Percentiles rank a stretch among this genome's conserved stretches.
These are phyloP conservation scores for Serendipita sp. DNA, from an alignment of 768 basidiomycete species.

Conservation along the genomic window DNA sequence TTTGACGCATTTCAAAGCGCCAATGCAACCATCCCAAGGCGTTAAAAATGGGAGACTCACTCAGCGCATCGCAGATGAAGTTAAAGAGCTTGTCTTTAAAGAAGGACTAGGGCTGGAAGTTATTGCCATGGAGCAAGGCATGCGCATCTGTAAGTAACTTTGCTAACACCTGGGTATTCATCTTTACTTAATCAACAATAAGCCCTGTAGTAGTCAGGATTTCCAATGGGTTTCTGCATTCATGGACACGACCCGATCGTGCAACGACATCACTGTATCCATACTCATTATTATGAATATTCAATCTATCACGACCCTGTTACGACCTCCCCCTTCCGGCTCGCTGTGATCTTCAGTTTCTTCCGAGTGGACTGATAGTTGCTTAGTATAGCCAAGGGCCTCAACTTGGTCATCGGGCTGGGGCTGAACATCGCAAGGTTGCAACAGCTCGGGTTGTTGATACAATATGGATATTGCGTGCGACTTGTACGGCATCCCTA, in stretches of 20 bases:
- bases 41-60: constrained; percentile 34
- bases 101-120: constrained; percentile 56
- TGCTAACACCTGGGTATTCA: background rate
- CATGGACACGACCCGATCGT: no score
- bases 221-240: no score
- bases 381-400: background rate
- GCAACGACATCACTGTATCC: background rate
- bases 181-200: no score
- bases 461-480: background rate
- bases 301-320: background rate
- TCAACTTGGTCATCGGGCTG: background rate
- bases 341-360: no score
- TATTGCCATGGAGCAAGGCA: constrained; percentile 59
- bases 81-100: constrained; percentile 41
- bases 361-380: background rate
- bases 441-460: background rate
- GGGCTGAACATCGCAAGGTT: background rate
- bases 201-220: no score
- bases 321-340: no score
- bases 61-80: constrained; percentile 57
- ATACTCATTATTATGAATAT: background rate
- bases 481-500: background rate
- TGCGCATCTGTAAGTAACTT: constrained; percentile 49
- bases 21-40: constrained; percentile 25
- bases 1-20: constrained; percentile 79